phyloP scores from a whole-genome alignment of 208 protist species.

The Entamoeba moshkovskii region DNA sequence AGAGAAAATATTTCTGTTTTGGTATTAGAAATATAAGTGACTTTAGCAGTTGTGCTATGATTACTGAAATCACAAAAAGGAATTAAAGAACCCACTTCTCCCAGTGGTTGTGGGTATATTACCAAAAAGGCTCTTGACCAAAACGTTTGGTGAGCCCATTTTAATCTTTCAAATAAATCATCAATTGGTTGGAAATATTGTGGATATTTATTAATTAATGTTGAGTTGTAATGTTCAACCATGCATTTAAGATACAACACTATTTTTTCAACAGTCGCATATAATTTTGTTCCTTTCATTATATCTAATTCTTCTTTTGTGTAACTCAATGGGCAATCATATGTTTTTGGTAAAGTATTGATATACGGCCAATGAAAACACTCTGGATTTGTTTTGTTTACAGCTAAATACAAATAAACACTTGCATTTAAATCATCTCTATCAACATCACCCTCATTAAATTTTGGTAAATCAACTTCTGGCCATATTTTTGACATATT shows the following conservation, averaged over 20 bases:
- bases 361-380: not conserved
- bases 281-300: not conserved
- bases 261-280: not conserved
- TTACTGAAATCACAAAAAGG: not conserved
- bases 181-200: not conserved
- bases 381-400: not conserved
- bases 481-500: not conserved
- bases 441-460: not conserved
- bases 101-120: not conserved
- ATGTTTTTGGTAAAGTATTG: not conserved
- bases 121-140: not conserved
- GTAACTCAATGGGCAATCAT: not conserved
- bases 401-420: not conserved
- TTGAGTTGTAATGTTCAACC: not conserved
- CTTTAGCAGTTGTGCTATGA: not conserved
- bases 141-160: not conserved
- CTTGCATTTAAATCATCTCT: not conserved
- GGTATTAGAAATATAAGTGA: not conserved
- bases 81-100: not conserved
- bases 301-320: not conserved
- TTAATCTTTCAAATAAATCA: not conserved
- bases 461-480: not conserved
- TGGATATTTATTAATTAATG: not conserved
- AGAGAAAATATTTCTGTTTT: not conserved
- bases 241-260: not conserved